phyloP scores from a whole-genome alignment of 1,284 basidiomycete genomes.

The Ustilago loliicola region DNA sequence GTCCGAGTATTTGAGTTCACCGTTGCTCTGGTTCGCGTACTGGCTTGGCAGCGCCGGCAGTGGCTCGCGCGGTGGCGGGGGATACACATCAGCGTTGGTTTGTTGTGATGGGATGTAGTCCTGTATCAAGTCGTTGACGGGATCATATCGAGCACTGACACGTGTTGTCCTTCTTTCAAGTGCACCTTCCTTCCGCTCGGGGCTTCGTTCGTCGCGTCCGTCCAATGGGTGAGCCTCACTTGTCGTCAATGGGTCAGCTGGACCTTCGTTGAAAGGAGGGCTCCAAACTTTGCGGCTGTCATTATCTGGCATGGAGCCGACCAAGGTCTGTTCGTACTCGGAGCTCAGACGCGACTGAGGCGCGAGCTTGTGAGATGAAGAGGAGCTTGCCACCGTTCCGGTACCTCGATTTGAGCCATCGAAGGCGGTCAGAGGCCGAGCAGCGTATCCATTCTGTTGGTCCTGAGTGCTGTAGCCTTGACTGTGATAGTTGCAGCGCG shows the following conservation, averaged over 20 bases:
- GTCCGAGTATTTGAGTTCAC: slow-evolving; percentile 27
- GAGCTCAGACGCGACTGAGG: slow-evolving; percentile 26
- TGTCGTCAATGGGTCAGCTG: slow-evolving; percentile 7
- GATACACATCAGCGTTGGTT: slow-evolving; percentile 37
- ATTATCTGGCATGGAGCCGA: slow-evolving; percentile 26
- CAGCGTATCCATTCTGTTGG: background rate
- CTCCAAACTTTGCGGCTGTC: slow-evolving; percentile 34
- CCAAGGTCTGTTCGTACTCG: slow-evolving; percentile 46
- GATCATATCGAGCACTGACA: slow-evolving; percentile 50
- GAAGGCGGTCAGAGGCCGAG: slow-evolving; percentile 18
- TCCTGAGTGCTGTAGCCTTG: slow-evolving; percentile 16
- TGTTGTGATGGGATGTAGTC: slow-evolving; percentile 45
- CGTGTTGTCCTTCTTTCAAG: slow-evolving; percentile 40
- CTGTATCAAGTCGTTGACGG: slow-evolving; percentile 55
- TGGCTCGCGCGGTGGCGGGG: slow-evolving; percentile 29
- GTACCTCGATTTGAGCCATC: slow-evolving; percentile 30
- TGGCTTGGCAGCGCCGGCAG: slow-evolving; percentile 33
- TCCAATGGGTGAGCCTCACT: slow-evolving; percentile 26
- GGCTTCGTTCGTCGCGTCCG: slow-evolving; percentile 12
- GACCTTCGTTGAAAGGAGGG: slow-evolving; percentile 23
- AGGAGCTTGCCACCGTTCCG: slow-evolving; percentile 34
- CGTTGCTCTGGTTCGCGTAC: slow-evolving; percentile 16
- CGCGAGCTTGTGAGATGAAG: slow-evolving; percentile 35
- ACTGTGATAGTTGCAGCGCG: slow-evolving; percentile 4
- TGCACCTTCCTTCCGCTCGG: slow-evolving; percentile 1